Conservation (phyloP, 2,329 filamentous ascomycete species). For the Ceratocystis variospora region DNA sequence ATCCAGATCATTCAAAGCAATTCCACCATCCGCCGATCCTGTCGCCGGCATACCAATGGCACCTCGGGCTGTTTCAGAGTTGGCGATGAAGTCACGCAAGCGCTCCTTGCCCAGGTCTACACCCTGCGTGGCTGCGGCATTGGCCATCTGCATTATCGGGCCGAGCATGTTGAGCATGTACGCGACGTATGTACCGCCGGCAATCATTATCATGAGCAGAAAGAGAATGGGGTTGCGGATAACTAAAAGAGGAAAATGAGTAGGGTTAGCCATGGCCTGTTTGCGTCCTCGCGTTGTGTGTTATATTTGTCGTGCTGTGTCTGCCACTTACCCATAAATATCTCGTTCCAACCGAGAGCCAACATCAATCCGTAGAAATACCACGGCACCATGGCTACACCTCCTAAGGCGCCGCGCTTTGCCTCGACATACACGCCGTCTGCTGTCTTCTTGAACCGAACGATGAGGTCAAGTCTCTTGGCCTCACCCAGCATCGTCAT, state of each 20-base stretch:
- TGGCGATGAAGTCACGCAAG: conserved; percentile 77
- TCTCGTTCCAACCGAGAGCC: conserved; percentile 96
- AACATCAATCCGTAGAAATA: conserved; percentile 89
- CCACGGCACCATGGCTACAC: conserved; percentile 81
- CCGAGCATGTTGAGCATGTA: conserved; percentile 92
- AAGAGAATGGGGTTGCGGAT: conserved; percentile 89
- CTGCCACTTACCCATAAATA: conserved; percentile 62
- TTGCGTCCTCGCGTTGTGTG: not conserved
- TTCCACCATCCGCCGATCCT: conserved; percentile 21
- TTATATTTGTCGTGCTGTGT: not conserved
- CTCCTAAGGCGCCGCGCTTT: conserved; percentile 90
- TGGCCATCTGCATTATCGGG: conserved; percentile 88
- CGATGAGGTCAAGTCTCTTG: conserved; percentile 80
- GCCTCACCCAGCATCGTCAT: conserved; percentile 86
- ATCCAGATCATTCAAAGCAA: conserved; percentile 48
- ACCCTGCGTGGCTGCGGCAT: conserved; percentile 75
- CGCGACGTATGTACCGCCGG: conserved; percentile 69
- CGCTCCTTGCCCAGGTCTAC: conserved; percentile 84
- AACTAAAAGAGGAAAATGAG: conserved; percentile 38
- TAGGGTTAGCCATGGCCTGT: not conserved
- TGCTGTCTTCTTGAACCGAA: conserved; percentile 95
- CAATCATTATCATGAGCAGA: conserved; percentile 66
- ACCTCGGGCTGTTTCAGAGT: conserved; percentile 69
- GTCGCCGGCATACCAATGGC: conserved; percentile 59
- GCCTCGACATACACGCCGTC: conserved; percentile 97